A percentile compares a stretch with the other conserved stretches of the same genome.
These are phyloP conservation scores for Aspergillus sclerotialis DNA, from an alignment of 2,329 filamentous ascomycete species.

Conservation along the genomic window DNA sequence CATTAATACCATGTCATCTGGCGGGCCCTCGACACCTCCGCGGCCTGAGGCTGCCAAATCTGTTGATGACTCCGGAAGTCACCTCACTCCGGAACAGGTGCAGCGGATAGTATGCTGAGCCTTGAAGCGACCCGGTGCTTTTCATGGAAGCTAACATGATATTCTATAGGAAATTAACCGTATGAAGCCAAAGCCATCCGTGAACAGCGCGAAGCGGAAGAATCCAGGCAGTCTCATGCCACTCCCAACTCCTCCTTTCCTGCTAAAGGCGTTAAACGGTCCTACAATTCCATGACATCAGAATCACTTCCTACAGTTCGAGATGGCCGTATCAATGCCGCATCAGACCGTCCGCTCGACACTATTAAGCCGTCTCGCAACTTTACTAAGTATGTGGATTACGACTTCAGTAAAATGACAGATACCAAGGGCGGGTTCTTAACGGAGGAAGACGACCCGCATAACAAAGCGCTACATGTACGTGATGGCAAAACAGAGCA, in stretches of 20 bases:
- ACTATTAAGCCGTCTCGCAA: conserved; percentile 71
- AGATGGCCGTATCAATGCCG: conserved; percentile 51
- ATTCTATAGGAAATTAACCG: conserved; percentile 71
- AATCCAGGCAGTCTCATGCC: conserved; percentile 32
- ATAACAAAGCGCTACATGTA: conserved; percentile 67
- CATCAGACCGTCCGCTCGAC: conserved; percentile 34
- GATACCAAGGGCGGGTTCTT: conserved; percentile 97
- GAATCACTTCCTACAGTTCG: conserved; percentile 55
- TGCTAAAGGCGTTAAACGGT: conserved; percentile 64
- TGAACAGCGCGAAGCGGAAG: conserved; percentile 62
- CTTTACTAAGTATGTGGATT: conserved; percentile 92
- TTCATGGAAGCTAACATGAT: conserved; percentile 7
- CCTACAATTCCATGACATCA: conserved; percentile 57
- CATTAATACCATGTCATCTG: too few relatives aligned
- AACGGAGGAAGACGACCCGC: conserved; percentile 82
- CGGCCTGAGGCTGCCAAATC: conserved; percentile 26
- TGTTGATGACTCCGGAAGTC: conserved; percentile 36
- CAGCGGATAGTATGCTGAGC: conserved; percentile 46
- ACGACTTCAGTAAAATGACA: conserved; percentile 96
- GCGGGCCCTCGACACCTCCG: conserved; percentile 29
- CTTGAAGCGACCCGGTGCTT: too few relatives aligned
- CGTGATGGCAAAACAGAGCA: conserved; percentile 47
- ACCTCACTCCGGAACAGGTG: conserved; percentile 55
- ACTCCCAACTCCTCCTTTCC: conserved; percentile 32
- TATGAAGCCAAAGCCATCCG: conserved; percentile 80